A percentile compares a stretch with the other conserved stretches of the same genome.
Evolutionary conservation across 2,329 filamentous ascomycete species (phyloP).

Genomic region (Colletotrichum nymphaeae): DNA sequence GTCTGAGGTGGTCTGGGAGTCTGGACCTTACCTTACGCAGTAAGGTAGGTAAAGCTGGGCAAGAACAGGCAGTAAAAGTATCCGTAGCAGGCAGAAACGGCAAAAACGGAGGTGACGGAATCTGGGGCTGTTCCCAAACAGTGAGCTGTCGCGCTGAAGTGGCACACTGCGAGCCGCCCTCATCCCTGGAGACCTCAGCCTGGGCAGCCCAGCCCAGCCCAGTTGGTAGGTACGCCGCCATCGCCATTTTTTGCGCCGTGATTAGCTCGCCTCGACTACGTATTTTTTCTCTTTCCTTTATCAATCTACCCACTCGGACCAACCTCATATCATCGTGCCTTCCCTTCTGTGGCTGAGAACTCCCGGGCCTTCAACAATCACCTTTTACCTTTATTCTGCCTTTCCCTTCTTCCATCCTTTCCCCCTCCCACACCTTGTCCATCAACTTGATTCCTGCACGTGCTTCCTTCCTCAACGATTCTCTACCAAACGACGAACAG

Average conservation of each 20-base stretch:
- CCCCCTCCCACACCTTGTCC: not conserved
- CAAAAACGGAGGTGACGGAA: conserved; percentile 12
- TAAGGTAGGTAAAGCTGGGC: too few species aligned
- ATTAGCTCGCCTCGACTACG: not conserved
- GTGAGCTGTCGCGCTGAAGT: conserved; percentile 23
- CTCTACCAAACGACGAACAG: not conserved
- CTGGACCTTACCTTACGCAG: not conserved
- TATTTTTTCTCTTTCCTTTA: conserved; percentile 15
- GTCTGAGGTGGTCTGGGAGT: conserved; percentile 9
- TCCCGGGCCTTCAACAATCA: not conserved
- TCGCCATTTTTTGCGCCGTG: conserved; percentile 6
- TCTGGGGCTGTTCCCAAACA: not conserved
- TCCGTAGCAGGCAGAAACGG: not conserved
- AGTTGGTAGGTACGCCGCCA: not conserved
- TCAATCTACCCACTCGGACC: conserved; percentile 29
- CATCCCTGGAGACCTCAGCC: conserved; percentile 26
- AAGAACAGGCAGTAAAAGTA: not conserved
- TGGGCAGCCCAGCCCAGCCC: not conserved
- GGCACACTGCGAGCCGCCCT: conserved; percentile 14
- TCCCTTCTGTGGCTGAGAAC: conserved; percentile 1
- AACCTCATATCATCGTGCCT: conserved; percentile 15
- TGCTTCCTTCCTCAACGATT: not conserved
- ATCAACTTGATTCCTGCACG: not conserved
- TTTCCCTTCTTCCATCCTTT: not conserved
- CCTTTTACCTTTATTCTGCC: not conserved